Evolutionary conservation across 306 rosid species (phyloP).

Genomic region (Medicago truncatula): DNA sequence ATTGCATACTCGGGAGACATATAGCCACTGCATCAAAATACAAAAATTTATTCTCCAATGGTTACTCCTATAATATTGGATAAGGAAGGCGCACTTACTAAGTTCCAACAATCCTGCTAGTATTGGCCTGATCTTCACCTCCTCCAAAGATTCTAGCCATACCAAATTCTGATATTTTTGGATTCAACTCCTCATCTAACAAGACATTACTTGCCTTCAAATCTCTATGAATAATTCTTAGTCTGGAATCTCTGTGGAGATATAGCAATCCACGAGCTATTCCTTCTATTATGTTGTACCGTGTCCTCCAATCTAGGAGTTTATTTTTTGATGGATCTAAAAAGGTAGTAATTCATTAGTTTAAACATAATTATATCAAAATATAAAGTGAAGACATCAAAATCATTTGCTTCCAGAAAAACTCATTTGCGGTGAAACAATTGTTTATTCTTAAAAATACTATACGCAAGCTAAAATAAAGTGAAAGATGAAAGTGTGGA

Average conservation of each 20-base stretch:
- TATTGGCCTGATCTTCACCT: conserved; percentile 30
- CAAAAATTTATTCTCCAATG: not conserved
- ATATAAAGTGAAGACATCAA: not conserved
- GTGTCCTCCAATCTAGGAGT: conserved; percentile 28
- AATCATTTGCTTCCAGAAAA: not conserved
- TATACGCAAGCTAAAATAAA: too few relatives aligned
- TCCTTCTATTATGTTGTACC: conserved; percentile 38
- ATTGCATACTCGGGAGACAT: conserved; percentile 47
- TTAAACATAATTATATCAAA: too few relatives aligned
- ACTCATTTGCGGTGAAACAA: too few relatives aligned
- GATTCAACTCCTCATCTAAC: conserved; percentile 37
- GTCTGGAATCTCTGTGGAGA: conserved; percentile 46
- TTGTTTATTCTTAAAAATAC: too few relatives aligned
- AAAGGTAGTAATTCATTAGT: too few relatives aligned
- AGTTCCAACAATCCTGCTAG: conserved; percentile 38
- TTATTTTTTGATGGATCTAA: conserved; percentile 21
- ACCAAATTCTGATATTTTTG: conserved; percentile 48
- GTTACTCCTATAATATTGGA: too few relatives aligned
- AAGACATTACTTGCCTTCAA: conserved; percentile 38
- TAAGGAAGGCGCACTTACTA: conserved; percentile 17
- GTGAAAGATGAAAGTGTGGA: not conserved
- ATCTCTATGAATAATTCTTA: conserved; percentile 43
- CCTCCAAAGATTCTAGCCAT: conserved; percentile 50
- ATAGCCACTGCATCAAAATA: conserved; percentile 37
- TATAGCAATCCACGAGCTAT: conserved; percentile 45